Conservation (phyloP, 192 early-diverging fungal species). For the Mortierella alpina region DNA sequence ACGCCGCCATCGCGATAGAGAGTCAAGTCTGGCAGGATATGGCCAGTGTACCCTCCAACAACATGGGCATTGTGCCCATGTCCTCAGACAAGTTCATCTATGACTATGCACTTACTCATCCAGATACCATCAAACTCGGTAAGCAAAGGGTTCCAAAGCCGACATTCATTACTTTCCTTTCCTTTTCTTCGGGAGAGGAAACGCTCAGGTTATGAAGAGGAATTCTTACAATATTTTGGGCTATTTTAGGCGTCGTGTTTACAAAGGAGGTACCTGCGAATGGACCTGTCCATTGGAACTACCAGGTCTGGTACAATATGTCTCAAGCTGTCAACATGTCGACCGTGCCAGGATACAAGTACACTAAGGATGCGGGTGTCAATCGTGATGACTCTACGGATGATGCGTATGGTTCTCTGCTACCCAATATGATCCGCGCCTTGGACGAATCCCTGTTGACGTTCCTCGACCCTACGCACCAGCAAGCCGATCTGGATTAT, state of each 20-base stretch:
- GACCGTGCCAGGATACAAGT: constrained; percentile 59
- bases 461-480: constrained; percentile 35
- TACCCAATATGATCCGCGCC: constrained; percentile 44
- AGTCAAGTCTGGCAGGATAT: constrained; percentile 31
- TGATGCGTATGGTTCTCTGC: constrained; percentile 22
- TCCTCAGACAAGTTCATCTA: constrained; percentile 70
- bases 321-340: constrained; percentile 66
- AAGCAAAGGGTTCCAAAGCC: neutral
- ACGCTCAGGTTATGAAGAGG: too few relatives aligned
- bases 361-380: constrained; percentile 32
- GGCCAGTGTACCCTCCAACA: constrained; percentile 26
- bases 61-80: constrained; percentile 68
- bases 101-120: constrained; percentile 70
- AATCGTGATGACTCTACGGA: constrained; percentile 4
- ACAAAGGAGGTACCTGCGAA: constrained; percentile 22
- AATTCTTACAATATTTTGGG: neutral
- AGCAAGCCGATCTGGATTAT: constrained; percentile 41
- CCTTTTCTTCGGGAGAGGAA: neutral
- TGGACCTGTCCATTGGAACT: constrained; percentile 64
- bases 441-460: constrained; percentile 40
- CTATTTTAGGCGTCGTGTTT: constrained; percentile 31
- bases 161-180: neutral
- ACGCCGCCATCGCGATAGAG: constrained; percentile 17
- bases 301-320: constrained; percentile 81
- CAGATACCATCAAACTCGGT: constrained; percentile 76